A percentile compares a stretch with the other conserved stretches of the same genome.
Evolutionary conservation across 73 alveolate species (phyloP).

Genomic region (Paramecium pentaurelia): DNA sequence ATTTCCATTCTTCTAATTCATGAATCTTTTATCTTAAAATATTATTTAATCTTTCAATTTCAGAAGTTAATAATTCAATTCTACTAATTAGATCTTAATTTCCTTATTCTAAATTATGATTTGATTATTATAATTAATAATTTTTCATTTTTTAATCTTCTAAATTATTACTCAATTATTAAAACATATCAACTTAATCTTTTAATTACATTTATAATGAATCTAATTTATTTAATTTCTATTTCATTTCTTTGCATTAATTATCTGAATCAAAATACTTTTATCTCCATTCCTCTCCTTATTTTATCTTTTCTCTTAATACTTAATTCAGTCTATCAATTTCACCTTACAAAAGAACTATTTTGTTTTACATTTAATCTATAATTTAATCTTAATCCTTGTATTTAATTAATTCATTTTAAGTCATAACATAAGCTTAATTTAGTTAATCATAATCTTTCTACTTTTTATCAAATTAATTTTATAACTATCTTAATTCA

Average conservation of each 20-base stretch:
- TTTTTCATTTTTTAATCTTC: constrained; percentile 14
- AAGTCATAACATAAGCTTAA: not conserved
- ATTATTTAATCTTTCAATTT: constrained; percentile 14
- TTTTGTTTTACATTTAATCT: not conserved
- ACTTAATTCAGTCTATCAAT: constrained; percentile 20
- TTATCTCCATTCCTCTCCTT: constrained; percentile 37
- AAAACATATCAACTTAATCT: not conserved
- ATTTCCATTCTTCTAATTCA: constrained; percentile 19
- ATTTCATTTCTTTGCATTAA: constrained; percentile 19
- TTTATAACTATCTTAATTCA: not conserved
- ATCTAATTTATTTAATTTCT: not conserved
- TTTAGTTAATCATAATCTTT: constrained; percentile 10
- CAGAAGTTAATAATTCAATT: not conserved
- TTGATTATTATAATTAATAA: not conserved
- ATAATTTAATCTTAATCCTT: constrained; percentile 33
- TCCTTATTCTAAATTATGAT: not conserved
- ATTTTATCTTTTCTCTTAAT: not conserved
- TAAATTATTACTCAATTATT: not conserved
- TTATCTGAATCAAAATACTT: not conserved
- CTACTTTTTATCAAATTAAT: not conserved
- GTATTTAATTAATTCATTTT: constrained; percentile 19
- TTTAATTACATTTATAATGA: not conserved
- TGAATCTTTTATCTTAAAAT: constrained; percentile 1
- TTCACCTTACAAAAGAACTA: not conserved
- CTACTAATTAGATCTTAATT: not conserved